Percentiles rank a stretch among this genome's conserved stretches.
phyloP scores from a whole-genome alignment of 495 filamentous ascomycete genomes.

The Neurospora sp. region DNA sequence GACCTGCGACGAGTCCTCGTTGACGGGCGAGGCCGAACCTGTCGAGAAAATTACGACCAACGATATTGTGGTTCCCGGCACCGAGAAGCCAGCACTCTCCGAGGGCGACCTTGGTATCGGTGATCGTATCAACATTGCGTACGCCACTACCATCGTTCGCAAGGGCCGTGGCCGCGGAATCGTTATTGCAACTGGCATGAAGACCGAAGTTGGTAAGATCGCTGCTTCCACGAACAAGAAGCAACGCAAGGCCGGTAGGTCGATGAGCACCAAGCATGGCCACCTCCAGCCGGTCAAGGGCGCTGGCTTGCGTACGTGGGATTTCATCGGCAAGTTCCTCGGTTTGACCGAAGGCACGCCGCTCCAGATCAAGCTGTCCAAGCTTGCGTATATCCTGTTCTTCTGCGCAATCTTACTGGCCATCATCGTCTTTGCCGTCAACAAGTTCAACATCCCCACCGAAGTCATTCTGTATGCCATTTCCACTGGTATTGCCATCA shows the following conservation, averaged over 20 bases:
- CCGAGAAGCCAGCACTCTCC: constrained; percentile 18
- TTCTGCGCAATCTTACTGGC: constrained; percentile 63
- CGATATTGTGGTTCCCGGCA: constrained; percentile 23
- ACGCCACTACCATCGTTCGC: constrained; percentile 54
- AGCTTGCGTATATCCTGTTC: constrained; percentile 66
- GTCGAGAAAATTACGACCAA: constrained; percentile 25
- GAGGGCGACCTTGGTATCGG: constrained; percentile 48
- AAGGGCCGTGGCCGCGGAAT: constrained; percentile 60
- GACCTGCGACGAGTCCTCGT: constrained; percentile 22
- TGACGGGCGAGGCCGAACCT: constrained; percentile 61
- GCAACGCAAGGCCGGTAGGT: constrained; percentile 47
- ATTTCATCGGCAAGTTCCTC: constrained; percentile 54
- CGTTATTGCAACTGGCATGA: constrained; percentile 64
- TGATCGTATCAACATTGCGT: constrained; percentile 60
- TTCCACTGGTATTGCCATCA: constrained; percentile 60
- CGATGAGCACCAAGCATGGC: constrained; percentile 54
- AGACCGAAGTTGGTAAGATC: constrained; percentile 78
- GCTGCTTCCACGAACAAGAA: constrained; percentile 54
- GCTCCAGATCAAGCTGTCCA: constrained; percentile 69
- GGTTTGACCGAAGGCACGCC: constrained; percentile 74
- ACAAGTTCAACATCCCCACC: constrained; percentile 54
- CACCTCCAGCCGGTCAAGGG: constrained; percentile 48
- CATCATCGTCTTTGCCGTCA: constrained; percentile 71
- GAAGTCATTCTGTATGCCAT: constrained; percentile 79
- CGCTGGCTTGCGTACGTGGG: constrained; percentile 46